Conservation (phyloP, 768 basidiomycete species). For the Clitopilus passeckerianus region DNA sequence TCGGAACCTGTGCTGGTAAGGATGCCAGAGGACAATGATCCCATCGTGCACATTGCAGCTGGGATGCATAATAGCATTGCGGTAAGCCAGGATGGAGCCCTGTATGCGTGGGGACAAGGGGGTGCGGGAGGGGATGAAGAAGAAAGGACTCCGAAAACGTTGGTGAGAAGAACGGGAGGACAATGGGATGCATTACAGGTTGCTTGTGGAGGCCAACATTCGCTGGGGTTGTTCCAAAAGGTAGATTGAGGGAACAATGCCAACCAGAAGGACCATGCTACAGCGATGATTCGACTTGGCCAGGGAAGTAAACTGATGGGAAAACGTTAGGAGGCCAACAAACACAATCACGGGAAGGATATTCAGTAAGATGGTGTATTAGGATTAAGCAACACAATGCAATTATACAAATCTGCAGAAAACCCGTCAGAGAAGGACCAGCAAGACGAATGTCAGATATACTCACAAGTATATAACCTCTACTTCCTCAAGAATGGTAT, state of each 20-base stretch:
- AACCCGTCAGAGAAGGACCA: not conserved
- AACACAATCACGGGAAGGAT: not conserved
- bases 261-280: no score
- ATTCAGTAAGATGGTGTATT: not conserved
- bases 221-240: not conserved
- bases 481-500: conserved; percentile 70
- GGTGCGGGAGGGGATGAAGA: not conserved
- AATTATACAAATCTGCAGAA: not conserved
- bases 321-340: not conserved
- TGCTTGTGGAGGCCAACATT: not conserved
- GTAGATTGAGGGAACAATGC: not conserved
- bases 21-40: not conserved
- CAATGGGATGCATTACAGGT: not conserved
- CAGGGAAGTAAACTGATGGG: not conserved
- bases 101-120: not conserved
- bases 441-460: not conserved
- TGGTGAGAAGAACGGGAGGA: not conserved
- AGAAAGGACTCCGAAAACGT: not conserved
- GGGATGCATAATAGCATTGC: not conserved
- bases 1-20: not conserved
- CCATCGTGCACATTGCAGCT: not conserved
- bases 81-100: not conserved
- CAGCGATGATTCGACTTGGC: not conserved
- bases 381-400: not conserved
- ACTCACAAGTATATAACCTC: conserved; percentile 11